These are phyloP conservation scores for Arthroderma sp. DNA, from an alignment of 2,329 filamentous ascomycete genomes.

Conservation along the genomic window DNA sequence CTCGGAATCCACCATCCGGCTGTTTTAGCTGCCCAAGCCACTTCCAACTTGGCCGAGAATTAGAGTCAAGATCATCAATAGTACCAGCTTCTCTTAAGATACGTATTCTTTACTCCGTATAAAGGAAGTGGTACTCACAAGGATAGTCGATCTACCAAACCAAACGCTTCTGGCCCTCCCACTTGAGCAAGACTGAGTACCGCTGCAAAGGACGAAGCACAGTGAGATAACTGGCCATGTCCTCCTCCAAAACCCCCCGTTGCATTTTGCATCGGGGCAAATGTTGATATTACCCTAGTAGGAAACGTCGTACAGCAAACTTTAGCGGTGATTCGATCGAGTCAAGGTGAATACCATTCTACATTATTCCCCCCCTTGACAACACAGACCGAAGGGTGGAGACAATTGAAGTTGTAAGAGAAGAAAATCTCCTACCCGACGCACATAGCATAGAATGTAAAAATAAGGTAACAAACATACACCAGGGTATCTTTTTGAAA, in stretches of 20 bases:
- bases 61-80: not conserved
- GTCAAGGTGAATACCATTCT: no score
- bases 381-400: no score
- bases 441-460: not conserved
- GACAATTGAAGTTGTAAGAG: no score
- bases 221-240: conserved; percentile 78
- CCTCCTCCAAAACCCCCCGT: conserved; percentile 84
- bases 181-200: conserved; percentile 67
- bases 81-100: not conserved
- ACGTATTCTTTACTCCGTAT: not conserved
- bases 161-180: conserved; percentile 59
- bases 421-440: no score
- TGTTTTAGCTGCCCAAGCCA: conserved; percentile 84
- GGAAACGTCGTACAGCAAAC: conserved; percentile 8
- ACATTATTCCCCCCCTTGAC: no score
- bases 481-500: not conserved
- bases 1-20: conserved; percentile 73
- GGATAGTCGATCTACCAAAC: conserved; percentile 62
- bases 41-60: conserved; percentile 47
- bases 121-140: conserved; percentile 39
- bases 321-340: conserved; percentile 4
- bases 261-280: conserved; percentile 67
- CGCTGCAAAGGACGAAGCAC: conserved; percentile 78
- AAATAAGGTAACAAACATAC: not conserved
- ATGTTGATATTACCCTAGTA: conserved; percentile 53